Evolutionary conservation across 768 basidiomycete species (phyloP).

Genomic region (Termitomyces sp.): DNA sequence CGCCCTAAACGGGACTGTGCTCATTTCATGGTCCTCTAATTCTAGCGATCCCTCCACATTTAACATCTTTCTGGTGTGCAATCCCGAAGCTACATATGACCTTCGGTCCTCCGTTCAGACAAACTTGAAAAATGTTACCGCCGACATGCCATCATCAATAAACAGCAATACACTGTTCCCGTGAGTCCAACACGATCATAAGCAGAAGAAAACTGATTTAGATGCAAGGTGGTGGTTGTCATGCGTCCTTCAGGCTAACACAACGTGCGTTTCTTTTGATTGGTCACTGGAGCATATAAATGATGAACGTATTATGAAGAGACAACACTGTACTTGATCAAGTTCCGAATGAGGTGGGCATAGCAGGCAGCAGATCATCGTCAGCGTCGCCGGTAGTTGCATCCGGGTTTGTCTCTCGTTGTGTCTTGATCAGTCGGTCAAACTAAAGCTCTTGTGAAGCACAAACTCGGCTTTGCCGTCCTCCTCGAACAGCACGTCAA

Average conservation of each 20-base stretch:
- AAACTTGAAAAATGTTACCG: background rate
- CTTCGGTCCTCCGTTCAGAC: background rate
- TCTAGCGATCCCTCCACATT: background rate
- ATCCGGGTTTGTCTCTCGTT: background rate
- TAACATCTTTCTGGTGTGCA: background rate
- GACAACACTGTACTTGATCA: background rate
- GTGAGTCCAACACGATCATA: background rate
- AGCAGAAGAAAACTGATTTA: background rate
- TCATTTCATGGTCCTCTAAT: background rate
- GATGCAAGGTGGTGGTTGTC: background rate
- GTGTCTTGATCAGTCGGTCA: too few relatives aligned
- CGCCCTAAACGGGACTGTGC: too few relatives aligned
- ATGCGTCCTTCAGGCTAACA: background rate
- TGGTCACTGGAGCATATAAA: background rate
- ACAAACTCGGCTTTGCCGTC: background rate
- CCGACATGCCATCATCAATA: background rate
- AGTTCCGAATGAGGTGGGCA: background rate
- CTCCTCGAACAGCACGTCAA: too few relatives aligned
- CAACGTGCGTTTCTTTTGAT: background rate
- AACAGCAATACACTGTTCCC: background rate
- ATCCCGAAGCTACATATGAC: rapidly evolving
- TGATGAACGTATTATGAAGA: background rate
- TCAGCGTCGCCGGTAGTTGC: too few relatives aligned
- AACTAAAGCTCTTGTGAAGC: background rate
- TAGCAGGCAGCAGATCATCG: background rate